A percentile compares a stretch with the other conserved stretches of the same genome.
phyloP scores from a whole-genome alignment of 768 basidiomycete genomes.

The Serendipita sp. region DNA sequence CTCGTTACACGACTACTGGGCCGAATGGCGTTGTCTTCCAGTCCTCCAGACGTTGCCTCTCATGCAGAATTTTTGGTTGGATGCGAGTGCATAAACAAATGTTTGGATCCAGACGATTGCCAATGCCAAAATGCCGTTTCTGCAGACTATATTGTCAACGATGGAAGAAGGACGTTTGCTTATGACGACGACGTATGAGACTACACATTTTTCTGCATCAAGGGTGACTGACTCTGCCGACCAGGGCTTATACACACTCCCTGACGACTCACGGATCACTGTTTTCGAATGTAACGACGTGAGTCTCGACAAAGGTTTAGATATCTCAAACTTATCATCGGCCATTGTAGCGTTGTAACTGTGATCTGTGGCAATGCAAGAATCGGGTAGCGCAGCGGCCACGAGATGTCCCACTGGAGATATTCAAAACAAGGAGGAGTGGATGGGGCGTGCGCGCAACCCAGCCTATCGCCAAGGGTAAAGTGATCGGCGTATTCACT shows the following conservation, averaged over 20 bases:
- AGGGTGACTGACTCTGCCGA: not conserved
- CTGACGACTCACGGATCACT: not conserved
- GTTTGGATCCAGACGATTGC: not conserved
- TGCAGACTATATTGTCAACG: not conserved
- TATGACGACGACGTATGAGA: not conserved
- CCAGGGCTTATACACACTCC: not conserved
- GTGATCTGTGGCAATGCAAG: slow-evolving; percentile 29
- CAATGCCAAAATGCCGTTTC: not conserved
- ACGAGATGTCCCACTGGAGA: slow-evolving; percentile 38
- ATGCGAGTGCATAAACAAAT: not conserved
- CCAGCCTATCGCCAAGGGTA: slow-evolving; percentile 29
- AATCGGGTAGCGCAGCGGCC: slow-evolving; percentile 50
- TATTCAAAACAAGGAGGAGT: slow-evolving; percentile 44
- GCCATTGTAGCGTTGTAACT: slow-evolving; percentile 36
- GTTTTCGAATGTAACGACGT: slow-evolving; percentile 54
- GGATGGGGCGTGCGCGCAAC: slow-evolving; percentile 54
- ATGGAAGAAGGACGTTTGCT: not conserved
- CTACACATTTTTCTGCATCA: not conserved
- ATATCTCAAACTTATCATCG: slow-evolving; percentile 16
- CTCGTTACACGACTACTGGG: not conserved
- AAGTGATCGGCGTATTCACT: slow-evolving; percentile 51
- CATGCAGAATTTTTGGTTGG: not conserved
- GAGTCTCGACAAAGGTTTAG: slow-evolving; percentile 9
- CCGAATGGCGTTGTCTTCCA: not conserved
- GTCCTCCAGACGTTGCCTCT: not conserved